A percentile compares a stretch with the other conserved stretches of the same genome.
Conservation (phyloP, 164 flowering plant genomes). For the Magnolia sinica region DNA sequence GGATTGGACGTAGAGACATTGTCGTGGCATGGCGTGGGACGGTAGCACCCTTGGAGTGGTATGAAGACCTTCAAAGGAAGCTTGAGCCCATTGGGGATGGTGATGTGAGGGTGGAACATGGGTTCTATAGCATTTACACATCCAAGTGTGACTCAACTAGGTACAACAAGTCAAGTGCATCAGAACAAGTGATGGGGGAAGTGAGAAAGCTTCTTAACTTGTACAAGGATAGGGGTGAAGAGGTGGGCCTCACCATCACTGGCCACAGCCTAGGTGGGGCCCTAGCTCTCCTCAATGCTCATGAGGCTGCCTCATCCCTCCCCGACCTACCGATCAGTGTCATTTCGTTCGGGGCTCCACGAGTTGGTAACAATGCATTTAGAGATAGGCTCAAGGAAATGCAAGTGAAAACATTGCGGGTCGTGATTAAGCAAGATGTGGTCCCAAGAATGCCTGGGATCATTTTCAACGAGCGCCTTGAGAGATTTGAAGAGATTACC, state of each 20-base stretch:
- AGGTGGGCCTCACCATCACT: constrained; percentile 61
- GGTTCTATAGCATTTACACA: constrained; percentile 51
- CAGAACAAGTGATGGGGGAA: constrained; percentile 61
- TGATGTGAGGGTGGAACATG: constrained; percentile 49
- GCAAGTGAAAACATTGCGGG: constrained; percentile 45
- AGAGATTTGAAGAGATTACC: constrained; percentile 29
- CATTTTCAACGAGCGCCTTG: constrained; percentile 33
- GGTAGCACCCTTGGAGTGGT: constrained; percentile 56
- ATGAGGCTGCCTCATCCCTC: constrained; percentile 37
- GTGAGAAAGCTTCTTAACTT: constrained; percentile 28
- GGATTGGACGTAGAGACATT: constrained; percentile 66
- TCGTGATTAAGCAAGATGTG: constrained; percentile 42
- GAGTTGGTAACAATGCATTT: constrained; percentile 58
- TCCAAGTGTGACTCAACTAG: constrained; percentile 39
- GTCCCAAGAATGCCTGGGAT: constrained; percentile 59
- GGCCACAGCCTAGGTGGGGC: constrained; percentile 81
- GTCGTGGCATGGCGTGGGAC: constrained; percentile 74
- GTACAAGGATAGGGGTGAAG: constrained; percentile 36
- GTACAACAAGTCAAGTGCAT: constrained; percentile 53
- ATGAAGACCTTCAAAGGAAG: constrained; percentile 33
- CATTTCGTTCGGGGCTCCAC: constrained; percentile 59
- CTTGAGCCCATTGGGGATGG: constrained; percentile 32
- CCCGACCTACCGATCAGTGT: constrained; percentile 42
- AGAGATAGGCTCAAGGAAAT: constrained; percentile 27
- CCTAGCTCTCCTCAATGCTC: constrained; percentile 50